These are phyloP conservation scores for Mycogone perniciosa DNA, from an alignment of 2,329 filamentous ascomycete species.

Conservation along the genomic window DNA sequence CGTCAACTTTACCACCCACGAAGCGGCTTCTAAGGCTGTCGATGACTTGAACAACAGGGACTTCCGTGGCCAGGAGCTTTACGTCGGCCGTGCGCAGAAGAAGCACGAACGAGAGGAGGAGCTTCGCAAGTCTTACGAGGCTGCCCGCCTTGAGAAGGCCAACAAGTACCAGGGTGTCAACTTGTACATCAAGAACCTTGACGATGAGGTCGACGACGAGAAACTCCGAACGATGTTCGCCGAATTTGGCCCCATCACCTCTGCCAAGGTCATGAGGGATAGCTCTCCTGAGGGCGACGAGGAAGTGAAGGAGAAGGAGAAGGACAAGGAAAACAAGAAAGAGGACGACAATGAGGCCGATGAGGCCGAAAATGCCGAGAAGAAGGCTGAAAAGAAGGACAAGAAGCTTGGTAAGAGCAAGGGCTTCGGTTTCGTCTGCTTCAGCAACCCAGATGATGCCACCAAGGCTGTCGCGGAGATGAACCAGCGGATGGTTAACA, in stretches of 20 bases:
- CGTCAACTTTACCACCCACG: slow-evolving; percentile 91
- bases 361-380: slow-evolving; percentile 41
- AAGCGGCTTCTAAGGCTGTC: slow-evolving; percentile 77
- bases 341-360: slow-evolving; percentile 40
- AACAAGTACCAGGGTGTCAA: slow-evolving; percentile 99
- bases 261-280: slow-evolving; percentile 98
- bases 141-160: slow-evolving; percentile 94
- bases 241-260: slow-evolving; percentile 90
- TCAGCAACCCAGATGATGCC: slow-evolving; percentile 97
- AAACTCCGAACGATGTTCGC: slow-evolving; percentile 92
- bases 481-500: slow-evolving; percentile 98
- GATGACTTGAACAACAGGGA: slow-evolving; percentile 89
- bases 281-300: slow-evolving; percentile 50
- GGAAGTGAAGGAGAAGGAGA: slow-evolving; percentile 47
- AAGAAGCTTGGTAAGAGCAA: slow-evolving; percentile 94
- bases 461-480: slow-evolving; percentile 99
- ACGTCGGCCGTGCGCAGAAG: slow-evolving; percentile 98
- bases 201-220: slow-evolving; percentile 95
- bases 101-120: slow-evolving; percentile 99
- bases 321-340: slow-evolving; percentile 43
- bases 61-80: slow-evolving; percentile 90
- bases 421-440: slow-evolving; percentile 99
- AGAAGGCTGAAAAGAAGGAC: slow-evolving; percentile 56
- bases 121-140: slow-evolving; percentile 97
- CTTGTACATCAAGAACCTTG: slow-evolving; percentile 98